Percentiles rank a stretch among this genome's conserved stretches.
phyloP scores from a whole-genome alignment of 1,284 basidiomycete species.

The Melampsora americana region DNA sequence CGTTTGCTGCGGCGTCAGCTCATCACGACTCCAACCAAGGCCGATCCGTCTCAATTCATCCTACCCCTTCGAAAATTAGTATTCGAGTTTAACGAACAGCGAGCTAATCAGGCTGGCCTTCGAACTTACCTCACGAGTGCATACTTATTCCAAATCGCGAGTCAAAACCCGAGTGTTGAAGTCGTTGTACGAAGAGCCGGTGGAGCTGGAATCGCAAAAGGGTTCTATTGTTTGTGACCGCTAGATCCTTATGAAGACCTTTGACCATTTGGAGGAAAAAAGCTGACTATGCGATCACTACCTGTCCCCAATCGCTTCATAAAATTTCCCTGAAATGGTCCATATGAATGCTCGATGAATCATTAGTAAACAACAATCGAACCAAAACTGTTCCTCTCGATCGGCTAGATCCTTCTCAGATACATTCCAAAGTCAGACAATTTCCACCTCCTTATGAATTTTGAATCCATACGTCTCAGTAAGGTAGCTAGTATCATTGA shows the following conservation, averaged over 20 bases:
- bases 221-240: conserved; percentile 40
- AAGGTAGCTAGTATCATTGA: not conserved
- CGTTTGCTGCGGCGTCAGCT: conserved; percentile 29
- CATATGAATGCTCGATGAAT: not conserved
- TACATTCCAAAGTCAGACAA: not conserved
- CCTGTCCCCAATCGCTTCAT: not conserved
- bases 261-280: too few relatives aligned
- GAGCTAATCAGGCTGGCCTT: conserved; percentile 34
- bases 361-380: conserved; percentile 41
- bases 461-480: not conserved
- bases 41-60: conserved; percentile 33
- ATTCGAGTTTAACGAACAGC: conserved; percentile 38
- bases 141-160: conserved; percentile 24
- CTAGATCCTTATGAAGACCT: not conserved
- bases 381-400: conserved; percentile 39
- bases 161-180: conserved; percentile 22
- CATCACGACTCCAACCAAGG: conserved; percentile 27
- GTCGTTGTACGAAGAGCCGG: conserved; percentile 28
- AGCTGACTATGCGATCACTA: not conserved
- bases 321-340: not conserved
- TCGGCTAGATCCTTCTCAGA: conserved; percentile 16
- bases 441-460: not conserved
- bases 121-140: conserved; percentile 18
- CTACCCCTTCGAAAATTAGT: conserved; percentile 38
- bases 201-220: conserved; percentile 36